Conservation (phyloP, 2,329 filamentous ascomycete genomes). For the Trichophyton verrucosum region DNA sequence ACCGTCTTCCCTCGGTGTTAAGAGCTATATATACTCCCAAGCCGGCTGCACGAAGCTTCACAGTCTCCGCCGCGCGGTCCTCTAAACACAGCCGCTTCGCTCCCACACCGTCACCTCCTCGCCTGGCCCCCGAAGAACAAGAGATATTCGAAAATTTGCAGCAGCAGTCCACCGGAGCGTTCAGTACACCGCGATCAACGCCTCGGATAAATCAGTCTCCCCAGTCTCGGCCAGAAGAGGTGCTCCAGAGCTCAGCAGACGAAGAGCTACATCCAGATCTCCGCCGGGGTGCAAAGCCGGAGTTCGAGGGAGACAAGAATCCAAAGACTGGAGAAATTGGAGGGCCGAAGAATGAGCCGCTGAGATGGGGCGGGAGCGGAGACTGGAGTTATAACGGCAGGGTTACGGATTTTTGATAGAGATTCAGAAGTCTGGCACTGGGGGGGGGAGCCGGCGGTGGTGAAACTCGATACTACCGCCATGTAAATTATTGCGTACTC, state of each 20-base stretch:
- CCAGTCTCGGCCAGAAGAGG: slow-evolving; percentile 19
- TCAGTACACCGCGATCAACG: slow-evolving; percentile 46
- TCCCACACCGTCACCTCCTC: slow-evolving; percentile 57
- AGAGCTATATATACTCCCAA: background rate
- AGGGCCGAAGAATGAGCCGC: slow-evolving; percentile 91
- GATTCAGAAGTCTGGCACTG: background rate
- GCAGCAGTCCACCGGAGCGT: slow-evolving; percentile 61
- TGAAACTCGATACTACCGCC: background rate
- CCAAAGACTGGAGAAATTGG: slow-evolving; percentile 91
- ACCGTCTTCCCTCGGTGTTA: background rate
- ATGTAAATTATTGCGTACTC: background rate
- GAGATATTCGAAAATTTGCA: slow-evolving; percentile 83
- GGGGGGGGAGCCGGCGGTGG: background rate
- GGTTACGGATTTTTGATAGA: slow-evolving; percentile 69
- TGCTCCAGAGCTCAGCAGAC: slow-evolving; percentile 31
- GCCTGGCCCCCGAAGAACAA: slow-evolving; percentile 78
- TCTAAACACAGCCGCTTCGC: slow-evolving; percentile 18
- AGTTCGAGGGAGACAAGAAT: slow-evolving; percentile 87
- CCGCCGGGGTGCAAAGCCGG: slow-evolving; percentile 64
- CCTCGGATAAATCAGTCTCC: slow-evolving; percentile 36
- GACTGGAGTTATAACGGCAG: slow-evolving; percentile 93
- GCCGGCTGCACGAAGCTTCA: slow-evolving; percentile 1
- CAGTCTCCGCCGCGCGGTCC: slow-evolving; percentile 13
- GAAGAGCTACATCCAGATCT: slow-evolving; percentile 60
- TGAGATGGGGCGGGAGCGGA: slow-evolving; percentile 66